Evolutionary conservation across 2,329 filamentous ascomycete species (phyloP), one percentile per base, ranked within the genome.

Genomic region (Akanthomyces uredinophilus): DNA sequence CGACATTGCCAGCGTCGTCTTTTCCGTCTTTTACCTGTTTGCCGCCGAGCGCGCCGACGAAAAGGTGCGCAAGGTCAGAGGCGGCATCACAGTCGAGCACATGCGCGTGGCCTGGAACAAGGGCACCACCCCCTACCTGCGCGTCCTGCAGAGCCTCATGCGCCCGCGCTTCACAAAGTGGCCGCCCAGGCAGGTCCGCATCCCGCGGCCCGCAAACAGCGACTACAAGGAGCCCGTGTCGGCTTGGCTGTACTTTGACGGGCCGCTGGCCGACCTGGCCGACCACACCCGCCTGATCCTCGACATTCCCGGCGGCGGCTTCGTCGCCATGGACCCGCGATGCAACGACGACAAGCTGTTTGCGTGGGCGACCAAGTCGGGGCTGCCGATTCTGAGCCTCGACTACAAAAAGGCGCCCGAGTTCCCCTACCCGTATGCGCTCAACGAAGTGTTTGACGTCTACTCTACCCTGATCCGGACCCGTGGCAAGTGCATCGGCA

Each of bases 61-160:
- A 75, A 98, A 98, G 77, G 94, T 97, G 16, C 85, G 94, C 65
- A 95, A 95, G 73, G 90, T 99, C 10, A 82, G 95, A 64, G 91
- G 87, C 16, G 89, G 89, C 65, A 77, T 98, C 70, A 98, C 93
- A 0, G 87, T 98, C 5, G 92, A 98, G 43, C 95, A 98, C 74
- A 74, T 99, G 69, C 85, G 95, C 6, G 88, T 97, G 8, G 91
- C 91, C 61, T 99, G 95, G 95, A 96, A 98, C 70, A 99, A 99
- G 73, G 87, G 90, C 14, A 96, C 86, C 0, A 93, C 92, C 10
- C 93, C 95, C 0, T 96, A 96, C 71, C 78, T 99, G 18, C 80
- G 83, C 57, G 87, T 90, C 64, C 73, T 95, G 59, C 89, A 90
- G 57, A 84, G 79, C 16, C 72, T 97, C 60, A 74, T 94, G 74